phyloP scores from a whole-genome alignment of 441 rosid species.

The Dalechampia spathulata region DNA sequence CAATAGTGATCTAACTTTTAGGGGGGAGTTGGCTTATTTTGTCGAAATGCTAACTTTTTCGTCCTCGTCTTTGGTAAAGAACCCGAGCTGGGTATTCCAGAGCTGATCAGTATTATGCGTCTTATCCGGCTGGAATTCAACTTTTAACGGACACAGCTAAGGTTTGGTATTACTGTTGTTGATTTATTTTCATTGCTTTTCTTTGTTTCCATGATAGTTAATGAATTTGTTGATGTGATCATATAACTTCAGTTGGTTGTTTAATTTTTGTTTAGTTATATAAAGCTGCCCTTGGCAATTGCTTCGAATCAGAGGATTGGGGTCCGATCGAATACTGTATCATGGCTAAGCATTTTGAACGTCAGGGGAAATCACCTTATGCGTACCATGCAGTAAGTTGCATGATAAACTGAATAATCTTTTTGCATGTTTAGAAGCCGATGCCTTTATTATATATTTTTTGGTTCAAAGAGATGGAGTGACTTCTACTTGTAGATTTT shows the following conservation, averaged over 20 bases:
- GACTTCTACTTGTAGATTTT: no score
- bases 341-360: slow-evolving; percentile 90
- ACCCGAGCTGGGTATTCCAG: slow-evolving; percentile 92
- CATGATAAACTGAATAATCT: not conserved
- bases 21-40: no score
- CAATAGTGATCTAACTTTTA: not conserved
- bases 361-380: slow-evolving; percentile 85
- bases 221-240: slow-evolving; percentile 8
- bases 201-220: not conserved
- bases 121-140: slow-evolving; percentile 92
- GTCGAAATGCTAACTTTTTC: not conserved
- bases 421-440: not conserved
- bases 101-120: slow-evolving; percentile 85
- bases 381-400: slow-evolving; percentile 79
- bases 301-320: slow-evolving; percentile 90
- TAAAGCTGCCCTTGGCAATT: slow-evolving; percentile 85
- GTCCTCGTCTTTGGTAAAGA: slow-evolving; percentile 27
- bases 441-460: no score
- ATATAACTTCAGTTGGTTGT: slow-evolving; percentile 12
- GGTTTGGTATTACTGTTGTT: slow-evolving; percentile 26
- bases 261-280: slow-evolving; percentile 37
- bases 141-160: slow-evolving; percentile 70
- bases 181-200: not conserved
- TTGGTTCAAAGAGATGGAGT: no score
- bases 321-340: slow-evolving; percentile 72